Evolutionary conservation across 2,329 filamentous ascomycete genomes (phyloP), one percentile per base, ranked within the genome.

Genomic region (Phoma herbarum): DNA sequence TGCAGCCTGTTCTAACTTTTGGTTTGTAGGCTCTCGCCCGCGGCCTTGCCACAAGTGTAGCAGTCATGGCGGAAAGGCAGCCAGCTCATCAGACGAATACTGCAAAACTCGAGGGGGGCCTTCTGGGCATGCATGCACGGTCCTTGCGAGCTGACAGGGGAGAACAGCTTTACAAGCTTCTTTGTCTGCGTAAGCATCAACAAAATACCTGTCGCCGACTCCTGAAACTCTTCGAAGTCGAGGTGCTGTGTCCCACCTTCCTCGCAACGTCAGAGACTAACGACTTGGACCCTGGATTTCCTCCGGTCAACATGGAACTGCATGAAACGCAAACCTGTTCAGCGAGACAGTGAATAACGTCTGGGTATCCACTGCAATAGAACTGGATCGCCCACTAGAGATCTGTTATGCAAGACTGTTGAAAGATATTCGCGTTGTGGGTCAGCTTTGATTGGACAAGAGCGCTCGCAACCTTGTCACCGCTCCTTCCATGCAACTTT

Each of bases 361-460:
- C 31, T 54, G 41, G 26, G 49, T 50, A 33, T 54, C 45, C 39
- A 50, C 56, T 46, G 50, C 44, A 50, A 54, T 42, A 28, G 50
- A 59, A 59, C 56, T 59, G 45, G 56, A 59, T 59, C 56, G 45
- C 39, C 56, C 50, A 53, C 50, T 59, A 59, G 41, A 51, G 18
- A 35, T 45, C 44, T 41, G 11, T 59, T 59, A 42, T 59, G 56
- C 56, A 50, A 20, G 49, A 28, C 41, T 46, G 56, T 29, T 54
- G 56, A 59, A 59, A 44, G 50, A 51, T 42, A 45, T 45, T 31
- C 31, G 31, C 25, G 41, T 23, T 41, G 56, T 42, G 51, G 50
- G 25, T 26, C 22, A 1, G 22, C 6, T 20, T 54, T 54, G 31
- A 47, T 59, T 59, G 50, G 56, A 33, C 50, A 14, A 18, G 45